Evolutionary conservation across 179 eudicot species (phyloP), one percentile per base, ranked within the genome.

Genomic region (Patellifolia procumbens): DNA sequence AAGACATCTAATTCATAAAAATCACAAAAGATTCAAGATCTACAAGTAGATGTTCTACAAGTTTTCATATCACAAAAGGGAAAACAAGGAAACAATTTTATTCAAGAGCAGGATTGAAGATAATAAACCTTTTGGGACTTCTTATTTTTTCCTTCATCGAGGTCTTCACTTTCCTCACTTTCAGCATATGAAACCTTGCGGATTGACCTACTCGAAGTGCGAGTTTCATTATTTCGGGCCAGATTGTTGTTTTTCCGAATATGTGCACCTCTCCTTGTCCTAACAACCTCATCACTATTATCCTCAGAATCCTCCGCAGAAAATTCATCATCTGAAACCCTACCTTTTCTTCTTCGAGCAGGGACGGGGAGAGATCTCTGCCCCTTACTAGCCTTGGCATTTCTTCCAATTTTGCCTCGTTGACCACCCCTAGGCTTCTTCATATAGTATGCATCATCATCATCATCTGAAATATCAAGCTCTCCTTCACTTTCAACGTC

Each of bases 141-240:
- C 71, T 82, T 90, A 78, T 83, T 85, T 80, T 88, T 88, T 56
- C 79, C 84, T 77, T 96, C 99, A 60, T 91, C 99, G 78, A 83
- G 46, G 73, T 93, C 99, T 82, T 93, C 98, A 78, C 98, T 94
- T 70, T 83, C 99, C 74, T 93, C 99, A 83, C 98, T 93, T 82
- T 96, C 99, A 72, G 77, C 97, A 87, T 96, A 96, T n/a, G 98
- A 93, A 5, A 96, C 89, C 88, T 90, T 93, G 70, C 94, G 90
- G 53, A 81, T 89, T 35, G 96, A 90, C 81, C 99, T 88, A 64
- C 83, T 87, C 37, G 99, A 95, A 48, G 96, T 83, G 60, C 98
- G 89, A 22, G 87, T 81, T 79, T 93, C 99, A 83, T 85, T 91
- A 74, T 75, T 80, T 79, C 83, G 88, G 48, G 87, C 82, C 59